Base-by-base conservation (phyloP, 2,329 filamentous ascomycete genomes). In the Phaeosphaeriaceae sp. region DNA sequence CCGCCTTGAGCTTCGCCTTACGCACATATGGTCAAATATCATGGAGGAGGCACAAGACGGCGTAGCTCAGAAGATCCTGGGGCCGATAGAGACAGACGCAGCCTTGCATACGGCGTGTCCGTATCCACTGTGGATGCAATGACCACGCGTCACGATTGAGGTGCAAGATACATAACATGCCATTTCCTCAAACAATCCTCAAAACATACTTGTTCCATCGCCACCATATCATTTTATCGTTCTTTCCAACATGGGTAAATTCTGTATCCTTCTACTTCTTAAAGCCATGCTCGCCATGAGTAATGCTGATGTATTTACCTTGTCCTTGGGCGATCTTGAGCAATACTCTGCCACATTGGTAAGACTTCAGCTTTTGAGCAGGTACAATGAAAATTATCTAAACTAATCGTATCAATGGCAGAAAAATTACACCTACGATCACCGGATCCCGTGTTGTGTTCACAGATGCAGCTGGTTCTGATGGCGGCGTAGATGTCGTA, bases 341-440 rank as follows among this genome's bases (percentile, higher is more conserved):
- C 47, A 55, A 43, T 55, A 55, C 47, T 50, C 47, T 30, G 35
- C 54, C 2, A 43, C 54, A 0, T 35, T 55, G n/a, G 54, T 55
- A 46, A 8, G 42, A 44, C 49, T 52, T 52, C 42, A 42, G 1
- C 21, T 28, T 3, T 9, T 35, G 9, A 13, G 3, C 3, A 13
- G 30, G 3, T 13, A 13, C 30, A 35, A 15, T 3, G 13, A 15
- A 13, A 11, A 3, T 35, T 35, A 6, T 3, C 10, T 35, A 3
- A 6, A 17, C 35, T 40, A n/a, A 40, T 17, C 4, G 46, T n/a
- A 13, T 4, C 9, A 55, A 46, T n/a, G 11, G 1, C 9, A 55
- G 54, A 22, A 47, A 47, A 28, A 17, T 23, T 8, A 54, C 55
- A 44, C 55, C 55, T 15, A 58, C 55, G 35, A 22, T 54, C 30